Conservation (phyloP, 768 basidiomycete genomes). For the Suillus weaverae region DNA sequence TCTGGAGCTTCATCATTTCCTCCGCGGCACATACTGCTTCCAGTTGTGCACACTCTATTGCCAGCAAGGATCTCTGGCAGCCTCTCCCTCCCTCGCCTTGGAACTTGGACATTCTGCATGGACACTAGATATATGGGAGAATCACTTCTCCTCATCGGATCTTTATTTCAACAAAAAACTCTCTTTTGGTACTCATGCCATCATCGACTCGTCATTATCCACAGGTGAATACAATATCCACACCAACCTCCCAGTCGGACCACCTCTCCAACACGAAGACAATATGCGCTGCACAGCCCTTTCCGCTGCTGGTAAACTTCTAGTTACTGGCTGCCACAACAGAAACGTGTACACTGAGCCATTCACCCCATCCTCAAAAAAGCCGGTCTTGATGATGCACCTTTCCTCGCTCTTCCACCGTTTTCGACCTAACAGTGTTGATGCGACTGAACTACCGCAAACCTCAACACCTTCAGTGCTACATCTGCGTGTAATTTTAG, state of each 20-base stretch:
- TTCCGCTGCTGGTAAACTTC: neutral
- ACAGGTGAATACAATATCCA: conserved; percentile 42
- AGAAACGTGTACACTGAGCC: neutral
- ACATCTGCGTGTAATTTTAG: too few relatives aligned
- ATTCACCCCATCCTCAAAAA: neutral
- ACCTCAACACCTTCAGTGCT: too few relatives aligned
- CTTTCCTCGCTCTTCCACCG: too few relatives aligned
- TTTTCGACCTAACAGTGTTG: too few relatives aligned
- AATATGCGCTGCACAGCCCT: neutral
- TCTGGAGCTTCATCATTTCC: conserved; percentile 42
- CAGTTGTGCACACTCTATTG: conserved; percentile 39
- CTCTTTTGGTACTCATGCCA: conserved; percentile 13
- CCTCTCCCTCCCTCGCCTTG: conserved; percentile 44
- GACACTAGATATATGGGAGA: conserved; percentile 66
- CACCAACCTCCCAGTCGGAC: neutral
- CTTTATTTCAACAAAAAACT: conserved; percentile 53
- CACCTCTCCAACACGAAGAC: neutral
- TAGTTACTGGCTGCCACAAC: neutral
- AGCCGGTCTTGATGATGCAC: neutral
- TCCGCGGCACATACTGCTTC: conserved; percentile 39
- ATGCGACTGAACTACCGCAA: too few relatives aligned
- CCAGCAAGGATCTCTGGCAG: conserved; percentile 49
- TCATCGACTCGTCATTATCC: conserved; percentile 45
- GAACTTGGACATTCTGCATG: conserved; percentile 51
- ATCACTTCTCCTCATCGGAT: conserved; percentile 61